Conservation (phyloP, 768 basidiomycete species). For the Russula lepida region DNA sequence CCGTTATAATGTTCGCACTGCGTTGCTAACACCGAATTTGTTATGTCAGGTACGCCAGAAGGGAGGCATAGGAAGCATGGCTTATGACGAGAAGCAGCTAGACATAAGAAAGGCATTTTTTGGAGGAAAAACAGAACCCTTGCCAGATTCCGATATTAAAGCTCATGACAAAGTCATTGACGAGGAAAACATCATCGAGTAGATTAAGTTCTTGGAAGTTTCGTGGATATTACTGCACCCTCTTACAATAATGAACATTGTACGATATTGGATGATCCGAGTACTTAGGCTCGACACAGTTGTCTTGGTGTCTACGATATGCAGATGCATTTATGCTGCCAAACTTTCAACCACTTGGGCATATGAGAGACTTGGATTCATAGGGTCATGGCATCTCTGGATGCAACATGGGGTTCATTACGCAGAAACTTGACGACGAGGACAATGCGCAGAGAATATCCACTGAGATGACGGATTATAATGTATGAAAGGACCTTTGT, state of each 20-base stretch:
- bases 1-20: not conserved
- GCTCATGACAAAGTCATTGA: conserved; percentile 24
- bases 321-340: not conserved
- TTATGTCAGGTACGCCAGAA: conserved; percentile 49
- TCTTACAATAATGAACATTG: not conserved
- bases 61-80: conserved; percentile 64
- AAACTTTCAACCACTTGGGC: not conserved
- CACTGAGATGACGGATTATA: no score
- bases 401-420: no score
- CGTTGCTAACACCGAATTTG: not conserved
- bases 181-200: not conserved
- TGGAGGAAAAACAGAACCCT: conserved; percentile 28
- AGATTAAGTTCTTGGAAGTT: not conserved
- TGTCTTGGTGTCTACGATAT: no score
- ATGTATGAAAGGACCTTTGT: no score
- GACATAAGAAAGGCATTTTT: conserved; percentile 67
- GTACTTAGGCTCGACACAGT: not conserved
- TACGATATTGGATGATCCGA: not conserved
- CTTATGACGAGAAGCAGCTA: conserved; percentile 66
- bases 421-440: no score
- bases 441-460: no score
- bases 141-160: conserved; percentile 24
- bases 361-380: not conserved
- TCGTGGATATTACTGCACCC: not conserved
- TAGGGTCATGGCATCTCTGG: no score